These are phyloP conservation scores for Mycena indigotica DNA, from an alignment of 768 basidiomycete genomes.

Conservation along the genomic window DNA sequence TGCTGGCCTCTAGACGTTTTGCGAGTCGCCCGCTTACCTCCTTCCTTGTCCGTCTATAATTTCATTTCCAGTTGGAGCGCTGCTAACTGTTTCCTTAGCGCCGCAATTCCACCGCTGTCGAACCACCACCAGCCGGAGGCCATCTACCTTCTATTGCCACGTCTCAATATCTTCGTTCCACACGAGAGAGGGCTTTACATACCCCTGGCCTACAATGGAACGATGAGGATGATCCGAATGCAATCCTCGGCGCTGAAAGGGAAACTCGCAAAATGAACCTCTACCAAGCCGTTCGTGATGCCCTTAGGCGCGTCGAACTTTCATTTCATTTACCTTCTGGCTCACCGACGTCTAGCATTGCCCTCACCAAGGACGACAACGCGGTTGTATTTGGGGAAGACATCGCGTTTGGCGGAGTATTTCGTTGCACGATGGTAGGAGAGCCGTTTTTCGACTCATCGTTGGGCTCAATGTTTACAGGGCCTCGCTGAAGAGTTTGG, in stretches of 20 bases:
- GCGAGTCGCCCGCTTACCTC: slow-evolving; percentile 17
- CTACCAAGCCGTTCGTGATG: slow-evolving; percentile 91
- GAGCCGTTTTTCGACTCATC: slow-evolving; percentile 8
- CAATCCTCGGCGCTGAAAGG: slow-evolving; percentile 62
- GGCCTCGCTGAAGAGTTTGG: slow-evolving; percentile 94
- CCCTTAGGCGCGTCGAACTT: slow-evolving; percentile 62
- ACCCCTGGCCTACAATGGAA: slow-evolving; percentile 75
- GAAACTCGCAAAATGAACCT: slow-evolving; percentile 95
- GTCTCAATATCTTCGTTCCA: slow-evolving; percentile 62
- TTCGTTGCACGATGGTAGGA: slow-evolving; percentile 86
- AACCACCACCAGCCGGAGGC: slow-evolving; percentile 79
- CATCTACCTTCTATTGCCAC: slow-evolving; percentile 73
- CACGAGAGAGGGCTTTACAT: slow-evolving; percentile 70
- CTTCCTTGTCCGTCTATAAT: slow-evolving; percentile 20
- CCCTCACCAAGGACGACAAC: slow-evolving; percentile 80
- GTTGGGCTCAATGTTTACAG: slow-evolving; percentile 36
- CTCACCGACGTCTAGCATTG: slow-evolving; percentile 55
- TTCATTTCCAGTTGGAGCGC: not conserved
- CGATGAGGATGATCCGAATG: slow-evolving; percentile 55
- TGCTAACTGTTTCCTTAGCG: slow-evolving; percentile 26
- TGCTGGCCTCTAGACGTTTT: slow-evolving; percentile 37
- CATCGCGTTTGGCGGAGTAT: slow-evolving; percentile 93
- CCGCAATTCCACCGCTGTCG: slow-evolving; percentile 56
- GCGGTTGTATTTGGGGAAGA: slow-evolving; percentile 92
- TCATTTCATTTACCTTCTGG: not conserved